phyloP scores from a whole-genome alignment of 352 stramenopile genomes.

The Aphanomyces cochlioides region DNA sequence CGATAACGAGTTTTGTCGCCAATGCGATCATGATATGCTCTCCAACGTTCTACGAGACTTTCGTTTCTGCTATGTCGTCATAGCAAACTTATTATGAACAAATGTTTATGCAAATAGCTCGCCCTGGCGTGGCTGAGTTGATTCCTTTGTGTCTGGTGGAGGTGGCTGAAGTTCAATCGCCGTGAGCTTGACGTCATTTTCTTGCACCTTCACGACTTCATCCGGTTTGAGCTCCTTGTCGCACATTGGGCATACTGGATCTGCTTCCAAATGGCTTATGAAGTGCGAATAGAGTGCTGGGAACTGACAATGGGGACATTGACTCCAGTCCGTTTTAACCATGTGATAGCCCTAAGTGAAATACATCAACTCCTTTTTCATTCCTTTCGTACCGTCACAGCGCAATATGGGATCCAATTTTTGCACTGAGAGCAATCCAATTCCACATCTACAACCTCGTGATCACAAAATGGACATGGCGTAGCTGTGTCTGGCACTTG shows the following conservation, averaged over 20 bases:
- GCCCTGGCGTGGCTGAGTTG: slow-evolving; percentile 18
- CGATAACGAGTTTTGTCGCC: slow-evolving; percentile 1
- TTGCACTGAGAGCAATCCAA: slow-evolving; percentile 90
- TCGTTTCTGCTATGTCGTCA: background rate
- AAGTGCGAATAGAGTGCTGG: slow-evolving; percentile 89
- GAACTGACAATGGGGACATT: slow-evolving; percentile 86
- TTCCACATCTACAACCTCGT: slow-evolving; percentile 78
- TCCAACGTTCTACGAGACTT: background rate
- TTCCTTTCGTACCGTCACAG: slow-evolving; percentile 68
- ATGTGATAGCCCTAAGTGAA: slow-evolving; percentile 85
- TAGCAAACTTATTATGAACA: no score
- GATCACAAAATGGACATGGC: slow-evolving; percentile 80
- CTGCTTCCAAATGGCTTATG: slow-evolving; percentile 62
- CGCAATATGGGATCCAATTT: slow-evolving; percentile 90
- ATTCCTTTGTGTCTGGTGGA: background rate
- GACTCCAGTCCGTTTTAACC: slow-evolving; percentile 89
- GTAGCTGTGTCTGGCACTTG: slow-evolving; percentile 60
- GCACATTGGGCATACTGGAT: slow-evolving; percentile 71
- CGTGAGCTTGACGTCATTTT: slow-evolving; percentile 46
- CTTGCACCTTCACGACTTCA: slow-evolving; percentile 39
- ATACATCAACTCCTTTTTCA: background rate
- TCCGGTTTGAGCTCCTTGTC: slow-evolving; percentile 40
- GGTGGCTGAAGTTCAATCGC: slow-evolving; percentile 21
- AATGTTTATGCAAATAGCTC: slow-evolving; percentile 23
- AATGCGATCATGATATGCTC: background rate